Conservation (phyloP, 2,329 filamentous ascomycete genomes). For the Fusarium temperatum region DNA sequence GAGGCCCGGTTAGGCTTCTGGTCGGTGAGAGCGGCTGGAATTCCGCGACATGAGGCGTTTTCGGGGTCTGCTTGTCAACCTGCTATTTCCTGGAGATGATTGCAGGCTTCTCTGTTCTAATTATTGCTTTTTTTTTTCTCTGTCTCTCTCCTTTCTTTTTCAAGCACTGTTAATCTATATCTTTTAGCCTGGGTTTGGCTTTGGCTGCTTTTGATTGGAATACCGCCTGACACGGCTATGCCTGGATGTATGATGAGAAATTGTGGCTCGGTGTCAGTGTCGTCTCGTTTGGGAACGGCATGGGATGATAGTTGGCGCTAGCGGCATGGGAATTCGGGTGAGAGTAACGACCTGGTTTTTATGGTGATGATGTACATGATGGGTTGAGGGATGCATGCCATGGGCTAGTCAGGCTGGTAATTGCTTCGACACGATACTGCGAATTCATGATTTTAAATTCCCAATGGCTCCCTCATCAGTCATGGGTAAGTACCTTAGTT, state of each 20-base stretch:
- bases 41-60: slow-evolving; percentile 42
- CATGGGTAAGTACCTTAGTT: not conserved
- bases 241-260: slow-evolving; percentile 16
- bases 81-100: slow-evolving; percentile 16
- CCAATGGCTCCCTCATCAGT: not conserved
- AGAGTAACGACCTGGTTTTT: slow-evolving; percentile 12
- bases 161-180: slow-evolving; percentile 16
- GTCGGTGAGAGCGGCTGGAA: slow-evolving; percentile 53
- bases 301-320: slow-evolving; percentile 5
- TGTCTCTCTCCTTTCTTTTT: not conserved
- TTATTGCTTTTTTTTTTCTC: not conserved
- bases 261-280: not conserved
- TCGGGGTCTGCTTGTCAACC: slow-evolving; percentile 15
- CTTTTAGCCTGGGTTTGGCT: not conserved
- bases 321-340: slow-evolving; percentile 5
- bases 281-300: slow-evolving; percentile 6
- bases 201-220: slow-evolving; percentile 13
- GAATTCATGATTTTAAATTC: slow-evolving; percentile 32
- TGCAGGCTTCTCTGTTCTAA: slow-evolving; percentile 10
- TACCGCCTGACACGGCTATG: slow-evolving; percentile 13
- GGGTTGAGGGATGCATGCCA: not conserved
- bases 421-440: slow-evolving; percentile 33
- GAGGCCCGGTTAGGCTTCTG: slow-evolving; percentile 45
- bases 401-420: slow-evolving; percentile 24
- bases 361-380: slow-evolving; percentile 26